Percentiles rank a stretch among this genome's conserved stretches.
These are phyloP conservation scores for Casaregolazyma suthepensis DNA, from an alignment of 1,139 yeast species.

Conservation along the genomic window DNA sequence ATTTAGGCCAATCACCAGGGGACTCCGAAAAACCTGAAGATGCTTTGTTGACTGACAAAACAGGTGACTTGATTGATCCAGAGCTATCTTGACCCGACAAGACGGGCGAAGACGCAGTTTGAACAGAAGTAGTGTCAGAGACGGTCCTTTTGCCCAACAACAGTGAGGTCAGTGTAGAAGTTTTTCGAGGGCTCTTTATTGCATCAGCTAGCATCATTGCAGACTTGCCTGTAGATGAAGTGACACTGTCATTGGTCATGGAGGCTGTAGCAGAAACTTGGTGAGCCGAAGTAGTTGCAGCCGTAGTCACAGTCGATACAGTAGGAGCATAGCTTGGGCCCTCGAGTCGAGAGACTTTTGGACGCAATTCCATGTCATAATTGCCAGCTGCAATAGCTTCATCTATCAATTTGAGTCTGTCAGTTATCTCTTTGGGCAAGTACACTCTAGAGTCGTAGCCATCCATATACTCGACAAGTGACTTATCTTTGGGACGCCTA, in stretches of 20 bases:
- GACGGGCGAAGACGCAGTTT: background rate
- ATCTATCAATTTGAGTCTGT: slow-evolving; percentile 21
- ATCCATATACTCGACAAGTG: slow-evolving; percentile 50
- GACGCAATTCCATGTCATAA: slow-evolving; percentile 18
- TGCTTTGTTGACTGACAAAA: background rate
- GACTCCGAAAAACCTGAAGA: background rate
- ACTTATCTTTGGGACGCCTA: slow-evolving; percentile 19
- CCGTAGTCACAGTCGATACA: background rate
- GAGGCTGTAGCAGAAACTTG: slow-evolving; percentile 18
- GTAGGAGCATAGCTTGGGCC: slow-evolving; percentile 1
- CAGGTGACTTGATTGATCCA: background rate
- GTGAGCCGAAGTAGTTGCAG: slow-evolving; percentile 7
- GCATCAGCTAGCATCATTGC: slow-evolving; percentile 18
- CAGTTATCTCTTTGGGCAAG: slow-evolving; percentile 20
- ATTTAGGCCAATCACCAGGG: background rate
- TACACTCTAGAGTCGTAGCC: slow-evolving; percentile 48
- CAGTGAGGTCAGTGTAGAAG: slow-evolving; percentile 22
- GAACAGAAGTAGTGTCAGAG: slow-evolving; percentile 7
- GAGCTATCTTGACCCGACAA: background rate
- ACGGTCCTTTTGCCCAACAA: slow-evolving; percentile 6
- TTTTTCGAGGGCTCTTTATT: slow-evolving; percentile 16
- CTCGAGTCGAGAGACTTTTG: slow-evolving; percentile 17
- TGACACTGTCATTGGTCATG: slow-evolving; percentile 22
- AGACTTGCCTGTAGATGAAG: slow-evolving; percentile 16
- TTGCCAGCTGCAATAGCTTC: slow-evolving; percentile 20